Percentiles rank a stretch among this genome's conserved stretches.
Evolutionary conservation across 345 rosid species (phyloP).

Genomic region (Eucalyptus curtisii): DNA sequence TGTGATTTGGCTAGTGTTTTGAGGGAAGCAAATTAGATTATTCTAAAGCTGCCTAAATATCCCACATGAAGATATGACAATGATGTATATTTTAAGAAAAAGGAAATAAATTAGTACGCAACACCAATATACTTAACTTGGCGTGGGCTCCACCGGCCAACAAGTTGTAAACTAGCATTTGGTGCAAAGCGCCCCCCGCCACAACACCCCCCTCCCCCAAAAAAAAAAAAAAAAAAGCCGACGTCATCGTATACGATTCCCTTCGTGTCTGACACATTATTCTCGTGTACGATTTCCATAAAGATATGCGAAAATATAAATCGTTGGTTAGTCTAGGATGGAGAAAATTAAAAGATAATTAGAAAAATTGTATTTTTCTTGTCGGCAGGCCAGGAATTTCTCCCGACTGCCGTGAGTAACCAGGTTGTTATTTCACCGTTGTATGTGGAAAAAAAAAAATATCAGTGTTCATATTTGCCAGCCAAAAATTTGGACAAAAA

Average conservation of each 20-base stretch:
- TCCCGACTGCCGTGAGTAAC: accelerated
- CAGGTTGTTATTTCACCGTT: not conserved
- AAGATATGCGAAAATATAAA: not conserved
- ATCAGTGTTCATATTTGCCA: not conserved
- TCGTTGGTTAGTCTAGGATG: not conserved
- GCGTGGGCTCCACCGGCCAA: not conserved
- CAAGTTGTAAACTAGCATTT: not conserved
- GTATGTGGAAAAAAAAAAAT: accelerated
- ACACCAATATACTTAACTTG: not conserved
- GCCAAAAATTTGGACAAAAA: accelerated
- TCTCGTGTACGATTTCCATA: not conserved
- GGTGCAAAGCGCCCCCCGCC: not conserved
- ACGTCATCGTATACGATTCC: not conserved
- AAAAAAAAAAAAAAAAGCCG: not conserved
- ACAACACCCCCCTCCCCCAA: not conserved
- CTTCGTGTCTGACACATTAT: not conserved
- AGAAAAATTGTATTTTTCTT: not conserved
- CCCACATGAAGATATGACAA: not conserved
- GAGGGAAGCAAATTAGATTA: not conserved
- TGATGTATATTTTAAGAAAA: accelerated
- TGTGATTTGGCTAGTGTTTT: not conserved
- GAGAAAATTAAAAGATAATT: not conserved
- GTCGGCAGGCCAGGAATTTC: not conserved
- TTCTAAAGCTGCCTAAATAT: not conserved
- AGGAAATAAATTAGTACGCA: not conserved